Conservation (phyloP, 805 yeast species). For the Wickerhamomyces canadensis region DNA sequence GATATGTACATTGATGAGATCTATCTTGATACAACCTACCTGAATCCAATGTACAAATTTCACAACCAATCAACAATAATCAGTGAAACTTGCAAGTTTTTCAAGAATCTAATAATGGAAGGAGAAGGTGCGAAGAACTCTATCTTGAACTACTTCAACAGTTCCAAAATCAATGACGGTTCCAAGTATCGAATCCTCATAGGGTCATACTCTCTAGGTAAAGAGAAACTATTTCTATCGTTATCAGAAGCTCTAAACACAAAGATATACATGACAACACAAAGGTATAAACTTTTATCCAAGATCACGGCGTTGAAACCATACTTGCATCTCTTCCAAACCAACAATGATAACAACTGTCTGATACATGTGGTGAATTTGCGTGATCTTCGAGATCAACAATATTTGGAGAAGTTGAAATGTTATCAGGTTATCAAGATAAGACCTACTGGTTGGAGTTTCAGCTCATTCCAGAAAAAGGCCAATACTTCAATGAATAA, state of each 20-base stretch:
- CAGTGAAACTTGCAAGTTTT: conserved; percentile 49
- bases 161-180: conserved; percentile 27
- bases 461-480: conserved; percentile 21
- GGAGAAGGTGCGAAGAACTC: conserved; percentile 18
- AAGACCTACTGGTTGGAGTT: conserved; percentile 91
- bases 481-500: neutral
- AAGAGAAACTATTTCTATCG: conserved; percentile 74
- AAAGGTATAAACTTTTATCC: conserved; percentile 9
- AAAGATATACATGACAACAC: conserved; percentile 46
- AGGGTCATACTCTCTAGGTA: conserved; percentile 91
- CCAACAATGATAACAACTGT: conserved; percentile 10
- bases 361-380: conserved; percentile 73
- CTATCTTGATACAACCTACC: conserved; percentile 88
- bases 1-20: conserved; percentile 44
- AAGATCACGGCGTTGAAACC: neutral
- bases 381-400: conserved; percentile 40
- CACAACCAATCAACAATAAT: conserved; percentile 75
- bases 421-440: conserved; percentile 50
- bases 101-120: conserved; percentile 32
- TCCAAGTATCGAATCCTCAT: conserved; percentile 33
- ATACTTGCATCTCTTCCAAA: conserved; percentile 7
- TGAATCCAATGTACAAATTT: conserved; percentile 67
- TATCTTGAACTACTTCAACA: conserved; percentile 32
- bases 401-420: conserved; percentile 22
- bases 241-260: conserved; percentile 48